These are phyloP conservation scores for Didymella exigua DNA, from an alignment of 2,329 filamentous ascomycete genomes.

Conservation along the genomic window DNA sequence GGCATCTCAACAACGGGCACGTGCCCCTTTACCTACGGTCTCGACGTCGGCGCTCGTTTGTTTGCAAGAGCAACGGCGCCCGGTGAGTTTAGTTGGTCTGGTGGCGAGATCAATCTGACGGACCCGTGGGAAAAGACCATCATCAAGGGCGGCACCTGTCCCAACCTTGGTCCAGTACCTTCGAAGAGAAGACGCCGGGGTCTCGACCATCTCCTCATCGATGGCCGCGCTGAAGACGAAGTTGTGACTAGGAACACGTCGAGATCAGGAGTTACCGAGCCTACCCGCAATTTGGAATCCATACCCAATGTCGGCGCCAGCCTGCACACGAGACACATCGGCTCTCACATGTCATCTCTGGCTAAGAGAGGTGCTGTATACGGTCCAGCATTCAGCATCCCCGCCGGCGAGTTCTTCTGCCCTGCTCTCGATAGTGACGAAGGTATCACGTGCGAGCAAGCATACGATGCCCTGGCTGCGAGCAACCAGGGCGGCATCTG, in stretches of 20 bases:
- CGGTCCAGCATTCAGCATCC: not conserved
- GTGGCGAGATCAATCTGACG: not conserved
- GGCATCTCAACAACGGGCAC: constrained; percentile 2
- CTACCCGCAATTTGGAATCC: not conserved
- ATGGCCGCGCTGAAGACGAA: not conserved
- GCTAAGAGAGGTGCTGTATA: not conserved
- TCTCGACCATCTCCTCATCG: not conserved
- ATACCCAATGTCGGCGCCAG: not conserved
- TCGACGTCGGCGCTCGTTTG: constrained; percentile 4
- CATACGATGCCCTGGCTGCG: not conserved
- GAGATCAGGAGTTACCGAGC: not conserved
- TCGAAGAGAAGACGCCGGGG: not conserved
- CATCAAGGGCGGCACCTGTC: constrained; percentile 6
- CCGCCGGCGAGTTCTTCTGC: not conserved
- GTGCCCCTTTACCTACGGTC: constrained; percentile 6
- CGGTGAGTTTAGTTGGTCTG: constrained; percentile 1
- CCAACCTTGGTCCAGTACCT: constrained; percentile 4
- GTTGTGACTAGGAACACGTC: not conserved
- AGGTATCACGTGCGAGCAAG: not conserved
- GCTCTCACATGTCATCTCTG: not conserved
- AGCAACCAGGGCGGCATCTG: not conserved
- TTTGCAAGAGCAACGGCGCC: constrained; percentile 3
- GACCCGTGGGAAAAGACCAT: not conserved
- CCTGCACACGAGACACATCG: not conserved
- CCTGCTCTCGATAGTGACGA: not conserved